phyloP scores from a whole-genome alignment of 352 stramenopile genomes.

The Phytophthora sojae region DNA sequence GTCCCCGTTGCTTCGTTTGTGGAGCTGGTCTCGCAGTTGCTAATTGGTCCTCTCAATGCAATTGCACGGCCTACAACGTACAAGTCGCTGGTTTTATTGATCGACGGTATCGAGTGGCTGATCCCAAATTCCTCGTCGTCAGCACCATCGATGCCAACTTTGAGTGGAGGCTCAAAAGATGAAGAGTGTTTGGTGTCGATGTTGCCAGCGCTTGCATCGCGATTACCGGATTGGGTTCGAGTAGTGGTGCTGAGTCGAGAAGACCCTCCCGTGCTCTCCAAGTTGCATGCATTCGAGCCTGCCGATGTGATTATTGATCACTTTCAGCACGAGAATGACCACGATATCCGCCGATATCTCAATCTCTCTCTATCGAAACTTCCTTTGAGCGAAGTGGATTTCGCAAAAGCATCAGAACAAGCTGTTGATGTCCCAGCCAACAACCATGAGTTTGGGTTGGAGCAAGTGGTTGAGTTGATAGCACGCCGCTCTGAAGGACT shows the following conservation, averaged over 20 bases:
- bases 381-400: conserved; percentile 12
- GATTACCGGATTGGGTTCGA: conserved; percentile 73
- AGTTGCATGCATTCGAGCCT: conserved; percentile 62
- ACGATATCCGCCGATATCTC: conserved; percentile 51
- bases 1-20: conserved; percentile 76
- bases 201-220: conserved; percentile 55
- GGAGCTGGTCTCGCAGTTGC: conserved; percentile 55
- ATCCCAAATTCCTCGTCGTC: conserved; percentile 21
- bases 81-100: conserved; percentile 67
- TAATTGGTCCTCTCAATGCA: conserved; percentile 70
- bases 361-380: conserved; percentile 33
- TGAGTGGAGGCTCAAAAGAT: conserved; percentile 22
- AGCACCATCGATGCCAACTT: conserved; percentile 25
- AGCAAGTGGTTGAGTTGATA: conserved; percentile 57
- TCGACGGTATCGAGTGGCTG: conserved; percentile 74
- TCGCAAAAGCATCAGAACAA: conserved; percentile 12
- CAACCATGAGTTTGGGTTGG: conserved; percentile 25
- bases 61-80: conserved; percentile 60
- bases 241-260: conserved; percentile 74
- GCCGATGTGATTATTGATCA: conserved; percentile 54
- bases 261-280: conserved; percentile 60
- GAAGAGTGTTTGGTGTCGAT: conserved; percentile 72
- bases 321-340: conserved; percentile 53
- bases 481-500: conserved; percentile 65
- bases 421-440: conserved; percentile 3